Percentiles rank a stretch among this genome's conserved stretches.
Evolutionary conservation across 2,329 filamentous ascomycete species (phyloP).

Genomic region (Hypoxylon sp.): DNA sequence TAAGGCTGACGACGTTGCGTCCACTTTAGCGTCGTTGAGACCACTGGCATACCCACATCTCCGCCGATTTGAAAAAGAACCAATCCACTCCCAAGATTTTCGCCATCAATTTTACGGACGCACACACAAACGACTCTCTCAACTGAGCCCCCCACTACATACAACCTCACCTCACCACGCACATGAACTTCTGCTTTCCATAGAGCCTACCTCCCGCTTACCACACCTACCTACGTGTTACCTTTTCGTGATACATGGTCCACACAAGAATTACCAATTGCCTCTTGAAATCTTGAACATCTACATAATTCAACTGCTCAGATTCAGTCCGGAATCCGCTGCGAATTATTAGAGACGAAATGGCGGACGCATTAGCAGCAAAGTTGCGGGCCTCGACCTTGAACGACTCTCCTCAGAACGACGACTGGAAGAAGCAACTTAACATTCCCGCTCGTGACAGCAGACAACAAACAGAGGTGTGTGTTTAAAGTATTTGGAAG

Average conservation of each 20-base stretch:
- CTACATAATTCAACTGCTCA: conserved; percentile 10
- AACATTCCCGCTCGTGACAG: conserved; percentile 80
- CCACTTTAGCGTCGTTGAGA: conserved; percentile 31
- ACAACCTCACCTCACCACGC: conserved; percentile 1
- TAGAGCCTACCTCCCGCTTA: conserved; percentile 14
- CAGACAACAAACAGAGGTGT: conserved; percentile 84
- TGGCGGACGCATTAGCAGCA: conserved; percentile 52
- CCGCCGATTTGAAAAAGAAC: conserved; percentile 19
- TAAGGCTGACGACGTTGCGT: conserved; percentile 27
- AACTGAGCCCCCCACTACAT: not conserved
- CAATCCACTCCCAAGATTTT: conserved; percentile 32
- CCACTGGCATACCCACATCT: conserved; percentile 36
- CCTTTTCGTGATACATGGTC: conserved; percentile 21
- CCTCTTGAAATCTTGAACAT: conserved; percentile 2
- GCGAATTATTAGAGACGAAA: conserved; percentile 38
- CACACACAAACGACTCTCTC: conserved; percentile 20
- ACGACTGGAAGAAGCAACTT: conserved; percentile 81
- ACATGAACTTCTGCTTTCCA: conserved; percentile 14
- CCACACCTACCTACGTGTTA: conserved; percentile 11
- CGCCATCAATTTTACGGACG: conserved; percentile 24
- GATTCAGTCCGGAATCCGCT: conserved; percentile 55
- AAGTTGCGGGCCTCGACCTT: conserved; percentile 56
- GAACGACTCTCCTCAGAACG: conserved; percentile 64
- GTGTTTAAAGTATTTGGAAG: conserved; percentile 34
- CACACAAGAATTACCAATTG: conserved; percentile 6